A percentile compares a stretch with the other conserved stretches of the same genome.
Evolutionary conservation across 352 stramenopile species (phyloP).

Genomic region (Globisporangium echinulatum): DNA sequence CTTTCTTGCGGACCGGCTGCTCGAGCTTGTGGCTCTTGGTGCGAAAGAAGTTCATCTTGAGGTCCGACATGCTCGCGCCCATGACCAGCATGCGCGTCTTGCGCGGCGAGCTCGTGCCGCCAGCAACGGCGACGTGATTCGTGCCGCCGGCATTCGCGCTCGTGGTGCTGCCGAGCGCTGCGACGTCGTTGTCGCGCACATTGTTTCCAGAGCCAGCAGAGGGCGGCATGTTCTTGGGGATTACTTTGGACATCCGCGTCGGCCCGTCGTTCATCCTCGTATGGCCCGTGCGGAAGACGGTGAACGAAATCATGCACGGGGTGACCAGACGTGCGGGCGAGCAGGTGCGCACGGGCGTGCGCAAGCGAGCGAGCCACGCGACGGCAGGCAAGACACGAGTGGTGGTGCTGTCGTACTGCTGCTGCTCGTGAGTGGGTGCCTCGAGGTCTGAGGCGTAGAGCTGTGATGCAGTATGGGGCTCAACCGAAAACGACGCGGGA

Average conservation of each 20-base stretch:
- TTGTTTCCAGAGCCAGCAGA: constrained; percentile 13
- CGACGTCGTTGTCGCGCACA: constrained; percentile 18
- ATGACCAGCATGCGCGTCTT: constrained; percentile 42
- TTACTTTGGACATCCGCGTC: constrained; percentile 72
- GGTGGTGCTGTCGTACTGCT: too few species aligned
- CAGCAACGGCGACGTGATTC: background rate
- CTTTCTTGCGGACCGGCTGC: constrained; percentile 34
- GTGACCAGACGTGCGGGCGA: too few species aligned
- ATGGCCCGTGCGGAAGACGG: constrained; percentile 64
- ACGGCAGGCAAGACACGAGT: too few species aligned
- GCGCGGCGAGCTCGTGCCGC: constrained; percentile 18
- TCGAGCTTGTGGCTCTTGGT: constrained; percentile 25
- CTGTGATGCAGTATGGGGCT: too few species aligned
- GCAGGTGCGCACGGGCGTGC: too few species aligned
- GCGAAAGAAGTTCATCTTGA: constrained; percentile 72
- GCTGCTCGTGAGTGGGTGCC: too few species aligned
- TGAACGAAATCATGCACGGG: constrained; percentile 59
- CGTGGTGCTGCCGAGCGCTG: constrained; percentile 21
- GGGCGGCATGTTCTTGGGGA: constrained; percentile 35
- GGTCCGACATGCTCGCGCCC: constrained; percentile 50
- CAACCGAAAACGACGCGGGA: too few species aligned
- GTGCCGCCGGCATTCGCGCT: constrained; percentile 15
- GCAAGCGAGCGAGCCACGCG: too few species aligned
- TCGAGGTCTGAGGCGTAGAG: too few species aligned
- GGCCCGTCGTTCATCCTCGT: constrained; percentile 69